Base-by-base conservation (phyloP, 345 rosid genomes). In the Chamaenerion angustifolium region DNA sequence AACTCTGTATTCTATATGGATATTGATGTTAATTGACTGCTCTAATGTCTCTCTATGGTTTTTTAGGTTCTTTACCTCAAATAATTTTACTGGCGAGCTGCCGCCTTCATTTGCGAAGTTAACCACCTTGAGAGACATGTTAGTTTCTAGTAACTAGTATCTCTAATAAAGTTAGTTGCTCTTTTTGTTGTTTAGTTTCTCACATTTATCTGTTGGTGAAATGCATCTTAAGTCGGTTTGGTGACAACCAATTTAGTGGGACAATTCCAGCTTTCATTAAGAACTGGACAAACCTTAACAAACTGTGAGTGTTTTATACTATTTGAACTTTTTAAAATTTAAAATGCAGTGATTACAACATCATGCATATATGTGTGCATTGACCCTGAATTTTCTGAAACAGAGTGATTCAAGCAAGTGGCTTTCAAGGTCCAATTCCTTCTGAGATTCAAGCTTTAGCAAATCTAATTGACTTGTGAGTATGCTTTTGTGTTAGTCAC, bases 221-320 rank as follows among this genome's bases (percentile, higher is more conserved):
- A 18, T 10, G 15, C 8, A 0, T 12, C 47, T 55, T 49, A 63
- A n/a, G 68, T 12, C 54, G 53, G 52, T 61, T 59, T 3, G 43
- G 61, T 12, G 68, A 63, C 40, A 68, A 58, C 31, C 27, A 46
- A 11, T 68, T 68, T 43, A 19, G 12, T 0, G 72, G 72, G 10
- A 31, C 8, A n/a, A 54, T 68, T 10, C 72, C 72, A 0, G 23
- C 58, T 42, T 48, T 58, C 45, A 59, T 68, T 45, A 51, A 42
- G 42, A 45, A 63, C 11, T 55, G 57, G 50, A 55, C 31, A 19
- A 58, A 53, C n/a, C 47, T 60, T 25, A 0, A 1, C 0, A 16
- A 1, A 4, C 19, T 52, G 52, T 59, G 9, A 52, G 64, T 11
- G 45, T n/a, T 25, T 45, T n/a, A n/a, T n/a, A n/a, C n/a, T n/a